Conservation (phyloP, 108 stramenopile genomes). For the Hondaea fermentalgiana region DNA sequence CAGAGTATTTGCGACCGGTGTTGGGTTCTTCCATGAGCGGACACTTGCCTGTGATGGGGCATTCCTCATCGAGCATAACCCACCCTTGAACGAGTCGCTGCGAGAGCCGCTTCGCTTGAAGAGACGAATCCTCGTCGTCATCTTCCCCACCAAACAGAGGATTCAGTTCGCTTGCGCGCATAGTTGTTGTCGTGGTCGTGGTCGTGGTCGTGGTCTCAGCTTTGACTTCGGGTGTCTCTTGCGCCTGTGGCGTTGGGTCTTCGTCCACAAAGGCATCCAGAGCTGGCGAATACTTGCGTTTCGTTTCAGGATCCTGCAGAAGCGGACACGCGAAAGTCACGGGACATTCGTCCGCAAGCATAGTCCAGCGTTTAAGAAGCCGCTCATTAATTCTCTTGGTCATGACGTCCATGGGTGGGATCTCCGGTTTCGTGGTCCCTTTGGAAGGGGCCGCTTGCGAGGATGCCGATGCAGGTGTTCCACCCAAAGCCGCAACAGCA, state of each 20-base stretch:
- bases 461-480: too few relatives aligned
- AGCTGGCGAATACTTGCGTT: neutral
- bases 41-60: neutral
- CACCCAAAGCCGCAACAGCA: too few relatives aligned
- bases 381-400: neutral
- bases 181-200: neutral
- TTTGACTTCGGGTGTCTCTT: neutral
- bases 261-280: neutral
- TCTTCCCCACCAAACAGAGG: neutral
- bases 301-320: neutral
- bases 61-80: neutral
- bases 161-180: neutral
- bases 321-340: neutral
- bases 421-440: neutral
- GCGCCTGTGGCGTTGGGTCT: too few relatives aligned
- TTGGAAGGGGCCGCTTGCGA: too few relatives aligned
- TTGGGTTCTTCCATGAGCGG: conserved; percentile 10
- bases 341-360: conserved; percentile 5
- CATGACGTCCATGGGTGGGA: neutral
- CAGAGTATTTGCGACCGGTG: neutral
- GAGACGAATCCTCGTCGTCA: neutral
- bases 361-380: neutral
- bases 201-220: neutral
- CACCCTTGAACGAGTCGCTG: neutral
- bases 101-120: conserved; percentile 1